Percentiles rank a stretch among this genome's conserved stretches.
phyloP scores from a whole-genome alignment of 305 asterid genomes.

The Caryopteris hybrid region DNA sequence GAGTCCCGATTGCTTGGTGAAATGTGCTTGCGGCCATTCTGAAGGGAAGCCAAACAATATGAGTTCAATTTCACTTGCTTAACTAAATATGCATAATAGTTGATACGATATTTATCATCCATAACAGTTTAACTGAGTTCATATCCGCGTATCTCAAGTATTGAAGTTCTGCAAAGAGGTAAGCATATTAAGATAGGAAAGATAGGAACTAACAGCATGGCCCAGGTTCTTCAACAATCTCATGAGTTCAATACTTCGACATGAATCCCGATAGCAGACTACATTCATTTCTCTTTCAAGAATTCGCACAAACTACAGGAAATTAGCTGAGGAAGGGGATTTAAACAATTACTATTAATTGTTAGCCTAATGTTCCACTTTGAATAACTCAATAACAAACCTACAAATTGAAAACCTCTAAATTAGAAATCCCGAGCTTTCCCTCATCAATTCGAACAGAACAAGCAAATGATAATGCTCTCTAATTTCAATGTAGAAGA shows the following conservation, averaged over 20 bases:
- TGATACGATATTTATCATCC: background rate
- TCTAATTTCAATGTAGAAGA: background rate
- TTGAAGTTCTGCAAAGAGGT: background rate
- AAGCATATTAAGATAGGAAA: background rate
- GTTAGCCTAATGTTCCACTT: background rate
- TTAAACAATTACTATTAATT: background rate
- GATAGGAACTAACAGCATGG: background rate
- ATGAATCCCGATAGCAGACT: background rate
- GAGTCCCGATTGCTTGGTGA: conserved; percentile 53
- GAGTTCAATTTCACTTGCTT: background rate
- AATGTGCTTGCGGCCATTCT: conserved; percentile 66
- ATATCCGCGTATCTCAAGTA: background rate
- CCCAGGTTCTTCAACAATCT: background rate
- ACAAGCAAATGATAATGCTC: background rate
- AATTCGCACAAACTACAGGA: background rate
- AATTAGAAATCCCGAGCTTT: background rate
- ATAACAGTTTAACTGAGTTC: background rate
- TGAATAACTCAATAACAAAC: background rate
- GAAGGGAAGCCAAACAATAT: conserved; percentile 18
- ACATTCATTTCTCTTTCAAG: conserved; percentile 2
- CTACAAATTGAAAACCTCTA: background rate
- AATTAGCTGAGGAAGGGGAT: background rate
- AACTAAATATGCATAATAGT: background rate
- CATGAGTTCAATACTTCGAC: background rate
- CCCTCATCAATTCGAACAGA: background rate